Base-by-base conservation (phyloP, 331 rosid genomes). In the Quercus tomentella region DNA sequence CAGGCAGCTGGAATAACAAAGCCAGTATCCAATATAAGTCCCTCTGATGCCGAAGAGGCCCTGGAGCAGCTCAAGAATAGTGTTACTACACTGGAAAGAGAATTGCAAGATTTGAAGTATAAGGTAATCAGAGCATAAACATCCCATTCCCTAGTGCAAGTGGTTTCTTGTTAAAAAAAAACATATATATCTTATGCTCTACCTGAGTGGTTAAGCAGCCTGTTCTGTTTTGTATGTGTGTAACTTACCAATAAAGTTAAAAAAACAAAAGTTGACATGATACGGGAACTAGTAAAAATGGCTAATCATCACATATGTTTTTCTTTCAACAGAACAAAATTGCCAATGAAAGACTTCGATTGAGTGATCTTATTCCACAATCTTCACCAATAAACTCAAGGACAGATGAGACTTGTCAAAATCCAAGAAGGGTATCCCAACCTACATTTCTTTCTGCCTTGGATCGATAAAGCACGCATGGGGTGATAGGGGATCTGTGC, bases 1-100 rank as follows among this genome's bases (percentile, higher is more conserved):
- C 87, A 94, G 98, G 97, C 82, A 9, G 97, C 97, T 76, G 98
- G 98, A 89, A 82, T 91, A 73, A 77, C 87, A 49, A 92, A 86
- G 78, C 89, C 92, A 26, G 75, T 43, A 58, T 63, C 90, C 5
- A 89, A 88, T 14, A 66, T 90, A 78, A 77, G 80, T 79, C 94
- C 94, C 52, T 83, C 95, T 21, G 65, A 82, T 74, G 97, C 95
- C 26, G 98, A 92, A 85, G 96, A 90, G 69, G 97, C 91, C 43
- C 86, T 92, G 16, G 89, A 89, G 69, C 86, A 82, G 70, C 81
- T 92, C 55, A 85, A 87, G 76, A 85, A 83, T 70, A 89, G 74
- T 84, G 77, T 90, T 70, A 43, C 90, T 23, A 81, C 83, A 52
- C 83, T 90, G 82, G 97, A 95, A 82, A 87, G 86, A 88, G 97